Conservation (phyloP, 306 rosid genomes). For the Lupinus albus region DNA sequence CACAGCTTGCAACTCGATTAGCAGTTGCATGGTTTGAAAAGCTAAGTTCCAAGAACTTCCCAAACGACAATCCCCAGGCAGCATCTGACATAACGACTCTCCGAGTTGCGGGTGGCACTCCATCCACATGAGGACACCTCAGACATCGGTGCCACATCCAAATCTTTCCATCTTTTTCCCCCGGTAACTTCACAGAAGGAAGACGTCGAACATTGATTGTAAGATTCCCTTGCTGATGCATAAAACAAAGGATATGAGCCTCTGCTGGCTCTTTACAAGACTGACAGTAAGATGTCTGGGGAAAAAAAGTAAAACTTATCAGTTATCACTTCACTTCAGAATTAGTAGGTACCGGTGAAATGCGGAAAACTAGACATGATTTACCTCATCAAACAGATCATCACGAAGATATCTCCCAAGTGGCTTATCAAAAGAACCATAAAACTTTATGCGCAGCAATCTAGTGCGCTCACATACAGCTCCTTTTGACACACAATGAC, state of each 20-base stretch:
- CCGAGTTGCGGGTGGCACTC: slow-evolving; percentile 96
- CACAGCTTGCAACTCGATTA: slow-evolving; percentile 92
- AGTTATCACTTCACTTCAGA: slow-evolving; percentile 39
- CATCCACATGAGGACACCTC: slow-evolving; percentile 76
- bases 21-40: slow-evolving; percentile 99
- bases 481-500: slow-evolving; percentile 82
- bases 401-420: slow-evolving; percentile 91
- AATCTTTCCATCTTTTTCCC: slow-evolving; percentile 87
- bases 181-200: slow-evolving; percentile 78
- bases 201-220: slow-evolving; percentile 85
- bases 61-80: slow-evolving; percentile 99
- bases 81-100: slow-evolving; percentile 98
- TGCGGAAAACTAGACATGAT: slow-evolving; percentile 23
- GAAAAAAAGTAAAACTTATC: slow-evolving; percentile 21
- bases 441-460: slow-evolving; percentile 90
- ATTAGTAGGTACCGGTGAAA: slow-evolving; percentile 23
- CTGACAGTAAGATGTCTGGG: slow-evolving; percentile 68
- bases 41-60: slow-evolving; percentile 98
- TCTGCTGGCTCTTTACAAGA: slow-evolving; percentile 81
- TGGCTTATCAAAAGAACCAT: slow-evolving; percentile 93
- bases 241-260: slow-evolving; percentile 79
- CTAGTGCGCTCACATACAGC: slow-evolving; percentile 82
- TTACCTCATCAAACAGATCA: slow-evolving; percentile 82
- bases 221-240: slow-evolving; percentile 95
- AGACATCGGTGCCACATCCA: slow-evolving; percentile 99